These are phyloP conservation scores for Madurella fahalii DNA, from an alignment of 2,329 filamentous ascomycete species.

Conservation along the genomic window DNA sequence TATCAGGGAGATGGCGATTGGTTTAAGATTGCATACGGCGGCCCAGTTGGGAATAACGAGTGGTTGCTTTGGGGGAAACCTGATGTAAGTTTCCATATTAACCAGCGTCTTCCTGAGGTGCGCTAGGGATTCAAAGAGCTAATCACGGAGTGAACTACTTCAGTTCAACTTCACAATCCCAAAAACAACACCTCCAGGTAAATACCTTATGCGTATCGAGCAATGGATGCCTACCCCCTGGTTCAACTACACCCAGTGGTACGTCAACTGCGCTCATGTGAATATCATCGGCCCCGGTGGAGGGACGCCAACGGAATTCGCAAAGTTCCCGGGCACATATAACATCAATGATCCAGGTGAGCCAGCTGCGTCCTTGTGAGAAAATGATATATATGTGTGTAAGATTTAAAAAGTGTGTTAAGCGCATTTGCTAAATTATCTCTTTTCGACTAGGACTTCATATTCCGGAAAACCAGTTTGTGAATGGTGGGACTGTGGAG, in stretches of 20 bases:
- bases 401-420: not conserved
- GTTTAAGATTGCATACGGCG: conserved; percentile 21
- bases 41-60: conserved; percentile 3
- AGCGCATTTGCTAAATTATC: too few relatives aligned
- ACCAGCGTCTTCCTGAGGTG: too few relatives aligned
- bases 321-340: conserved; percentile 16
- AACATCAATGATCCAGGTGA: conserved; percentile 12
- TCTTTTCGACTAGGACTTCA: not conserved
- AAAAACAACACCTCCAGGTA: conserved; percentile 15
- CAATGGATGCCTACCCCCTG: conserved; percentile 7
- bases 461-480: conserved; percentile 3
- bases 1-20: conserved; percentile 18
- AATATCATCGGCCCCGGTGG: conserved; percentile 17
- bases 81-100: conserved; percentile 1
- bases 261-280: conserved; percentile 19
- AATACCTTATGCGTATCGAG: conserved; percentile 20
- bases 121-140: not conserved
- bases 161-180: conserved; percentile 22
- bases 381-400: too few relatives aligned
- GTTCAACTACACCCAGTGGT: conserved; percentile 13
- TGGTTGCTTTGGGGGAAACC: conserved; percentile 9
- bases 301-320: conserved; percentile 14
- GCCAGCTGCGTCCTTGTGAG: not conserved
- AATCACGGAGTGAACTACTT: not conserved
- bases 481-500: not conserved